phyloP scores from a whole-genome alignment of 805 yeast genomes.

The Kluyveromyces nonfermentans region DNA sequence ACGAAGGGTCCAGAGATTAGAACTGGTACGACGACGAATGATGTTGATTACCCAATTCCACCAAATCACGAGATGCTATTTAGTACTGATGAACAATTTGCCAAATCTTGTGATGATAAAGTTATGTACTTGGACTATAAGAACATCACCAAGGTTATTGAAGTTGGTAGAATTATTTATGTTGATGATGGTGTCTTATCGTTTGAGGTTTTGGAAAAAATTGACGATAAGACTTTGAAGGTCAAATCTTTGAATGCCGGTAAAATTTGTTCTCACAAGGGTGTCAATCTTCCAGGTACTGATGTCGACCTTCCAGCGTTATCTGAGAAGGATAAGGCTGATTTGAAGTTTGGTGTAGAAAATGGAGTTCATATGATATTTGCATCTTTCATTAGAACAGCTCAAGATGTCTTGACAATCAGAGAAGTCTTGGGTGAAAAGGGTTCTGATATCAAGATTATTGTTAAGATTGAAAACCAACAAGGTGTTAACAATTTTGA shows the following conservation, averaged over 20 bases:
- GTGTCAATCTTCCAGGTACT: conserved; percentile 98
- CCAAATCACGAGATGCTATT: conserved; percentile 87
- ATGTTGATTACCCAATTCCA: conserved; percentile 70
- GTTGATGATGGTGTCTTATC: conserved; percentile 97
- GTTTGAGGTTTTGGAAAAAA: conserved; percentile 80
- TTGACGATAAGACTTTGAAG: conserved; percentile 71
- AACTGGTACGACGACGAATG: conserved; percentile 87
- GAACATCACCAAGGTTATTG: conserved; percentile 92
- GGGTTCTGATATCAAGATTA: conserved; percentile 92
- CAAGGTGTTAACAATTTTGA: conserved; percentile 99
- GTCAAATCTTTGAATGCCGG: conserved; percentile 91
- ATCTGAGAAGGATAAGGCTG: conserved; percentile 91
- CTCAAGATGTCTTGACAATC: conserved; percentile 79
- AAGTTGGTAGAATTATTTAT: conserved; percentile 81
- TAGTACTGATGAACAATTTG: conserved; percentile 80
- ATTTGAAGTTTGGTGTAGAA: conserved; percentile 90
- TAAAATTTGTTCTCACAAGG: conserved; percentile 94
- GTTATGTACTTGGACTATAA: conserved; percentile 87
- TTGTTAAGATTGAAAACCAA: conserved; percentile 96
- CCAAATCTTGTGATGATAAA: conserved; percentile 62
- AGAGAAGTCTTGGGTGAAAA: conserved; percentile 94
- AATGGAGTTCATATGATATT: conserved; percentile 97
- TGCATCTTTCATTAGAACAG: conserved; percentile 96
- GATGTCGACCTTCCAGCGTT: conserved; percentile 98
- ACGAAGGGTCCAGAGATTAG: conserved; percentile 99